A percentile compares a stretch with the other conserved stretches of the same genome.
Evolutionary conservation across 2,329 filamentous ascomycete species (phyloP).

Genomic region (Epichloe glyceriae): DNA sequence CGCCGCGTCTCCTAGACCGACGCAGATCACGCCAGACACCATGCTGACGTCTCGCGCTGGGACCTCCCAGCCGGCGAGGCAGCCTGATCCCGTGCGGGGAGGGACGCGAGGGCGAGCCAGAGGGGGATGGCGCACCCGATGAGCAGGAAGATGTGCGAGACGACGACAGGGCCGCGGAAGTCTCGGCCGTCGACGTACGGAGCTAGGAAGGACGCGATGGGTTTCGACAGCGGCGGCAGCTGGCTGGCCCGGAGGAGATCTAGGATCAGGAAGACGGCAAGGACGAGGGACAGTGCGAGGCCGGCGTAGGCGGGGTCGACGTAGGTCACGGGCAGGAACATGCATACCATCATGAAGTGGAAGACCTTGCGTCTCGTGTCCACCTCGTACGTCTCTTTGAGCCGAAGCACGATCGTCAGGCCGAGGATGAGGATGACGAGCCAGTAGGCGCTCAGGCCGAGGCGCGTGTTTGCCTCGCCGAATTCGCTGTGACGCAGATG

Average conservation of each 20-base stretch:
- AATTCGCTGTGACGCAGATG: conserved; percentile 50
- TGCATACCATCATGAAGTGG: conserved; percentile 94
- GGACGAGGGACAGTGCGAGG: conserved; percentile 64
- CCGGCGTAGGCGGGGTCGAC: conserved; percentile 76
- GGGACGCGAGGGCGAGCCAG: conserved; percentile 71
- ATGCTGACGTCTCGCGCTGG: conserved; percentile 67
- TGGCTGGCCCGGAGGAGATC: conserved; percentile 85
- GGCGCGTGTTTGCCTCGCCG: conserved; percentile 70
- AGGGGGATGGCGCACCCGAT: conserved; percentile 91
- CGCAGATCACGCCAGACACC: conserved; percentile 84
- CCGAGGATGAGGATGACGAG: conserved; percentile 54
- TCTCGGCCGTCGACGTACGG: conserved; percentile 93
- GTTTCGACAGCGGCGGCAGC: conserved; percentile 76
- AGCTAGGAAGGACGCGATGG: conserved; percentile 73
- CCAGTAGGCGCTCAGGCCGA: conserved; percentile 66
- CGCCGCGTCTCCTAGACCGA: conserved; percentile 88
- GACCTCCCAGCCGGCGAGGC: conserved; percentile 64
- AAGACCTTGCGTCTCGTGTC: conserved; percentile 95
- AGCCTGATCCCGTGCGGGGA: conserved; percentile 42
- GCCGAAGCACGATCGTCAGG: conserved; percentile 58
- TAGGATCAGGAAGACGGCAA: conserved; percentile 76
- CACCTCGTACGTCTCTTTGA: conserved; percentile 72
- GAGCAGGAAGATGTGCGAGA: conserved; percentile 90
- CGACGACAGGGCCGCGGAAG: conserved; percentile 82
- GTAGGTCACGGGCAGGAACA: conserved; percentile 80